These are phyloP conservation scores for Ceratonia siliqua DNA, from an alignment of 306 rosid genomes.

Conservation along the genomic window DNA sequence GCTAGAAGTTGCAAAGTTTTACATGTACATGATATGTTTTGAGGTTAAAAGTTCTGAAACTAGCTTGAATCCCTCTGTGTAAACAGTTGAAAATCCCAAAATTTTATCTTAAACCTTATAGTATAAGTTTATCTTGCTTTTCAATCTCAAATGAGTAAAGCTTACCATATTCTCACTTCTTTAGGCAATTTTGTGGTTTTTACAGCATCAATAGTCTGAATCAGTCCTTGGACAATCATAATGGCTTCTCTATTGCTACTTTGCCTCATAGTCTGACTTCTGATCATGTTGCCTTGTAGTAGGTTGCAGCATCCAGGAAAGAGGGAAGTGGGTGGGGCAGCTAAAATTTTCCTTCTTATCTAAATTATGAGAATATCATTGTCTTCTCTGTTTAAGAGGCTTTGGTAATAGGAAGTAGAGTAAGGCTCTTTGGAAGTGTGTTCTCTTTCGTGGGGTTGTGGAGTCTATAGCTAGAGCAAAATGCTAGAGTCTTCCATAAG, in stretches of 20 bases:
- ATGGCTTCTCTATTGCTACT: constrained; percentile 7
- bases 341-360: neutral
- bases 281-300: neutral
- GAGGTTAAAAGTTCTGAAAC: neutral
- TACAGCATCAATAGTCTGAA: constrained; percentile 6
- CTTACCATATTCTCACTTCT: neutral
- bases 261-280: neutral
- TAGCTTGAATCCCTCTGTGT: neutral
- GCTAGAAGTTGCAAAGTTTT: constrained; percentile 16
- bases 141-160: neutral
- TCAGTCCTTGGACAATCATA: constrained; percentile 15
- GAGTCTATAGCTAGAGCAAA: neutral
- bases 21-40: constrained; percentile 3
- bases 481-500: neutral
- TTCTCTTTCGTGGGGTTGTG: neutral
- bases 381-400: neutral
- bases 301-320: constrained; percentile 11
- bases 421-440: neutral
- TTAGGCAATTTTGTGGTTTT: neutral
- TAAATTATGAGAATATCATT: neutral
- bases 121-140: neutral
- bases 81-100: neutral
- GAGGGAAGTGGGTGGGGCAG: neutral
- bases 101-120: neutral
- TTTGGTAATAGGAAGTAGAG: neutral